These are phyloP conservation scores for Botrytis deweyae DNA, from an alignment of 2,329 filamentous ascomycete species.

Conservation along the genomic window DNA sequence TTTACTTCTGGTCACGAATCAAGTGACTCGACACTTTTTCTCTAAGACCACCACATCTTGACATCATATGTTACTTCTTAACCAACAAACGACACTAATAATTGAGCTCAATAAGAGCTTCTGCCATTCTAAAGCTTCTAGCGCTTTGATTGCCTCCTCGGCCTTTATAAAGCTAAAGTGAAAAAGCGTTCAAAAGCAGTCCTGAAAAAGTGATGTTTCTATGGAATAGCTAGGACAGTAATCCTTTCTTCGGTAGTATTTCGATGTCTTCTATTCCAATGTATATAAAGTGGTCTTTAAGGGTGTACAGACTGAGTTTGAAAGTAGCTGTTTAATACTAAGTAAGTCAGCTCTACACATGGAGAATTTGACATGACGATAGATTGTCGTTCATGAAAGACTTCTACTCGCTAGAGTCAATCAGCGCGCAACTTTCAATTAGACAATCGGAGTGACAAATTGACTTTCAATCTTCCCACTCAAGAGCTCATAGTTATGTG, in stretches of 20 bases:
- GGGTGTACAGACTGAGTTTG: neutral
- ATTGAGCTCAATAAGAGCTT: neutral
- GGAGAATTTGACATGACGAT: neutral
- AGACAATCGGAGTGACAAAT: neutral
- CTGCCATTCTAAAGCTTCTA: neutral
- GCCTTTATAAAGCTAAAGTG: neutral
- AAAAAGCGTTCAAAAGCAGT: neutral
- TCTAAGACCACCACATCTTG: too few relatives aligned
- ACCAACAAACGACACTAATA: neutral
- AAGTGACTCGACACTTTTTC: neutral
- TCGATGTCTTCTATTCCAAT: neutral
- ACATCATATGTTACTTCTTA: neutral
- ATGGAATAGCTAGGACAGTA: neutral
- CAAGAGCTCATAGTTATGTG: too few relatives aligned
- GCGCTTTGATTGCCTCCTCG: neutral
- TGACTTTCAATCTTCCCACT: neutral
- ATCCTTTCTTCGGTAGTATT: neutral
- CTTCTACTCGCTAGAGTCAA: neutral
- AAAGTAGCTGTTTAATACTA: neutral
- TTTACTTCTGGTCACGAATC: neutral
- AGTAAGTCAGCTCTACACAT: neutral
- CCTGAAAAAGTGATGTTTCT: neutral
- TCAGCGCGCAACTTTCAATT: neutral
- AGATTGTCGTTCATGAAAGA: neutral
- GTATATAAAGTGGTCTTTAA: neutral